Base-by-base conservation (phyloP, 331 rosid genomes). In the Pyracantha coccinea region DNA sequence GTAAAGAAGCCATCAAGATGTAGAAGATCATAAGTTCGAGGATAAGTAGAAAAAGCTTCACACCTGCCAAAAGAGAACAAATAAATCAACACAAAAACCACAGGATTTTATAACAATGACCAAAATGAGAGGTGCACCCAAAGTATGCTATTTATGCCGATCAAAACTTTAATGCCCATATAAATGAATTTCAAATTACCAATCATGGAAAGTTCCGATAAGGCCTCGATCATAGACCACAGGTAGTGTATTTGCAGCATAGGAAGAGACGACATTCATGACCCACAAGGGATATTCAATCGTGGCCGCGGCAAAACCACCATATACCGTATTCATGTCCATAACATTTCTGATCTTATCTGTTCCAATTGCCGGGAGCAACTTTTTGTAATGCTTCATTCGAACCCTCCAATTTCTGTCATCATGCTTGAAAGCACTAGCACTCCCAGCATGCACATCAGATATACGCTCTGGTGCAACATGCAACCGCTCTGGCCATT, bases 31-130 rank as follows among this genome's bases (percentile, higher is more conserved):
- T 95, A 95, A 8, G 99, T 95, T 72, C 99, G 81, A 65, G 99
- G 99, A 79, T 95, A 95, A 4, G 99, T 95, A 10, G 99, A 95
- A 81, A 95, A 95, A 23, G 97, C 96, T 78, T 95, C 99, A 62
- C 99, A 95, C 99, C 99, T 95, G 83, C 71, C 81, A 77, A 77
- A 75, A 31, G 55, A 72, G 14, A 23, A 79, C 77, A 72, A 74
- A 17, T 25, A 58, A 69, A 82, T 72, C 61, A 81, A 60, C 64
- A 82, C 59, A 71, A 68, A 73, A 47, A 23, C 72, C 31, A n/a
- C 64, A 25, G 14, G n/a, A 20, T 63, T 6, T 57, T 45, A 65
- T 23, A 68, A 5, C 16, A 27, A 27, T 20, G 45, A 62, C n/a
- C 21, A 21, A 19, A 71, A 35, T 4, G 27, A 12, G 71, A 45